Evolutionary conservation across 2,329 filamentous ascomycete genomes (phyloP), one percentile per base, ranked within the genome.

Genomic region (Pestalotiopsis sp.): DNA sequence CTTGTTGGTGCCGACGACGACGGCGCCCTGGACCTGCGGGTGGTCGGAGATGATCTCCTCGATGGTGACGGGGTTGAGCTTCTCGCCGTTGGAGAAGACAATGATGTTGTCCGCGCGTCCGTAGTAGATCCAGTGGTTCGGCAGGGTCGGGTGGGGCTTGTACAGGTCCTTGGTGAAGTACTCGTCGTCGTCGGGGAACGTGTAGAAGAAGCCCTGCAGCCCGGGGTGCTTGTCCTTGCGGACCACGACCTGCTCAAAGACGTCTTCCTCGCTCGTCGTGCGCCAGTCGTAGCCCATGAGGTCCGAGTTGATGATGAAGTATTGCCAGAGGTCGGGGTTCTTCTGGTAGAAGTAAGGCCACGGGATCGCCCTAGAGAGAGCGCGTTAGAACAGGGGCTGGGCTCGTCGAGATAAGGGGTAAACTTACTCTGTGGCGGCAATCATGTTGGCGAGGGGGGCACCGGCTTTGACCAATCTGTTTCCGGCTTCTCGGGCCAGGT

Each of bases 51-150:
- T 73, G 14, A 77, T 78, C 0, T 75, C 71, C 70, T 86, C 84
- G 41, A 86, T 82, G 2, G 77, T 79, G 3, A 83, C 75, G 0
- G 84, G 83, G 69, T 87, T 87, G 6, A 86, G 71, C 73, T 87
- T 87, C 75, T 86, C 83, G 36, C 84, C 85, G 61, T 83, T 86
- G 1, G 80, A 82, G 45, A 87, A 81, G 14, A 87, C 84, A 17
- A 87, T 82, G 59, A 87, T 76, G 69, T 84, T 82, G 68, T 87
- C 85, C 0, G 75, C 75, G 2, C 81, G 76, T 1, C 81, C 80
- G 25, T 75, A 71, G 36, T 81, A 80, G 4, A 75, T 71, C 81
- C 81, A 85, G 69, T 80, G 75, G 56, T 82, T 70, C 0, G 77
- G 76, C 2, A 79, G 66, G 0, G 77, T 79, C 0, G 82, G 82